Conservation (phyloP, 2,329 filamentous ascomycete species). For the Diaporthe sp. region DNA sequence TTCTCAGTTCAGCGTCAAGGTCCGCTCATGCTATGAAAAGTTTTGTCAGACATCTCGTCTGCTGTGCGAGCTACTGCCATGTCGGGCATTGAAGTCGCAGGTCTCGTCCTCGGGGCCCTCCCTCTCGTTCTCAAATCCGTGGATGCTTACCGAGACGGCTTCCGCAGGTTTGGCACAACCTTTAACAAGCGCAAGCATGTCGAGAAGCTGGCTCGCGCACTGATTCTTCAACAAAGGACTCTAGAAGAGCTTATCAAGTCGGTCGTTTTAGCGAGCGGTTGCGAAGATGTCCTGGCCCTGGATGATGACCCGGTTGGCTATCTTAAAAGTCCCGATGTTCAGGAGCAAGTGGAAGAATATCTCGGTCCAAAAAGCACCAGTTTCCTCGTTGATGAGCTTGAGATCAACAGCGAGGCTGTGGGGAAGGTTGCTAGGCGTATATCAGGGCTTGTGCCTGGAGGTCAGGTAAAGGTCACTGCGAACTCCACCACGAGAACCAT, state of each 20-base stretch:
- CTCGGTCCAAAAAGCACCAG: slow-evolving; percentile 1
- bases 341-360: slow-evolving; percentile 26
- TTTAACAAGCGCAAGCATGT: slow-evolving; percentile 30
- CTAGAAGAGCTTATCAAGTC: slow-evolving; percentile 15
- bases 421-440: slow-evolving; percentile 23
- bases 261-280: slow-evolving; percentile 12
- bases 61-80: background rate
- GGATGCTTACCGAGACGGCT: slow-evolving; percentile 4
- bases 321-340: background rate
- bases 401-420: background rate
- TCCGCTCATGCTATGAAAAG: background rate
- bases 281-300: background rate
- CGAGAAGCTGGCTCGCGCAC: slow-evolving; percentile 32
- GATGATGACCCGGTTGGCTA: slow-evolving; percentile 7
- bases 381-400: background rate
- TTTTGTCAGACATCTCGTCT: background rate
- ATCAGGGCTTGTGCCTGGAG: slow-evolving; percentile 13
- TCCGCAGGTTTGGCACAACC: background rate
- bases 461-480: background rate
- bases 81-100: slow-evolving; percentile 31
- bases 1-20: background rate
- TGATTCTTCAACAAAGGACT: slow-evolving; percentile 10
- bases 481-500: background rate
- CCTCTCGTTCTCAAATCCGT: slow-evolving; percentile 23
- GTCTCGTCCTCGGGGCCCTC: slow-evolving; percentile 27